Conservation (phyloP, 108 stramenopile species). For the Aurantiochytrium sp. region DNA sequence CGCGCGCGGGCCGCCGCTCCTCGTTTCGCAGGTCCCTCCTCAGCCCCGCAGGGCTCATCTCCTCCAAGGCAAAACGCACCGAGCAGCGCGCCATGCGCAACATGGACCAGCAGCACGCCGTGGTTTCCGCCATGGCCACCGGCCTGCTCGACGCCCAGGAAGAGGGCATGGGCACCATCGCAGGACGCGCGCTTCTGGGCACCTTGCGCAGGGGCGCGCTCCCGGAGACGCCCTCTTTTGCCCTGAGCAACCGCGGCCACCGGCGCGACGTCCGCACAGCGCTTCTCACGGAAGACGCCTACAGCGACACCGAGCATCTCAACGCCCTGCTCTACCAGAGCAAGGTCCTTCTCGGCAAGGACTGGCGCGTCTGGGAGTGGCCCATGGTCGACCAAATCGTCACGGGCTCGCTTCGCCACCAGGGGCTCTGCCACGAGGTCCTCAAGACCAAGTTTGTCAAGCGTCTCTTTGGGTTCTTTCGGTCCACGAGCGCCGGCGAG, state of each 20-base stretch:
- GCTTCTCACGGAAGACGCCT: not conserved
- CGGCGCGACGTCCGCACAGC: not conserved
- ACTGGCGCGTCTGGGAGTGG: conserved; percentile 6
- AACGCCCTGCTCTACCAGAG: not conserved
- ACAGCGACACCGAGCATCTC: not conserved
- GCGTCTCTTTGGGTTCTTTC: conserved; percentile 2
- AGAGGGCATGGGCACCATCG: not conserved
- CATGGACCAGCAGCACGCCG: not conserved
- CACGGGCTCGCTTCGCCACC: conserved; percentile 2
- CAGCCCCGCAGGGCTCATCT: not conserved
- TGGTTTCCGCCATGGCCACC: not conserved
- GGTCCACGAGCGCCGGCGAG: not conserved
- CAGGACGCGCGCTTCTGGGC: not conserved
- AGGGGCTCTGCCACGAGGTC: not conserved
- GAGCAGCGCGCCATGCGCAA: not conserved
- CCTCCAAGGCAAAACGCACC: not conserved
- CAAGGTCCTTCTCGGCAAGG: conserved; percentile 22
- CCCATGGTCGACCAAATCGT: not conserved
- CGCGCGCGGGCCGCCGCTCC: not conserved
- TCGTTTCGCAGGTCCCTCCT: not conserved
- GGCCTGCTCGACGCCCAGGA: not conserved
- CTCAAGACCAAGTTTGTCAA: conserved; percentile 22
- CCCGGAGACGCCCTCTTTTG: not conserved
- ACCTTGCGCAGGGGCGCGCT: not conserved
- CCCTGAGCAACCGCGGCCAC: not conserved